Conservation (phyloP, 2,329 filamentous ascomycete species). For the Nannizzia gypsea region DNA sequence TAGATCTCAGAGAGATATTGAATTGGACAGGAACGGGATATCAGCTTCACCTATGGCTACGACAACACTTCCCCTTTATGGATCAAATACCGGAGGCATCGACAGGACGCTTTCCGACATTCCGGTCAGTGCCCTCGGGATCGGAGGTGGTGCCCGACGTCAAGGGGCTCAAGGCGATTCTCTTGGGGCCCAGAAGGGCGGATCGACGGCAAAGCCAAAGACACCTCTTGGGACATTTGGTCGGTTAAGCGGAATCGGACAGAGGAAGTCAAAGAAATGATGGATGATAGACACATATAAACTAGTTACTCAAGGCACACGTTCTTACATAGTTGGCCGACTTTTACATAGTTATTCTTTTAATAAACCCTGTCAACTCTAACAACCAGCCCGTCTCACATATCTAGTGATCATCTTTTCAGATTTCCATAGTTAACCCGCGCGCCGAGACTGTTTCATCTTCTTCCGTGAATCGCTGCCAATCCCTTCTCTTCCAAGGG, state of each 20-base stretch:
- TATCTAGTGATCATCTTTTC: neutral
- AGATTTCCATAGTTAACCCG: neutral
- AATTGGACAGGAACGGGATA: slow-evolving; percentile 38
- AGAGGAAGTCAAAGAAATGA: slow-evolving; percentile 41
- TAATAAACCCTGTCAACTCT: neutral
- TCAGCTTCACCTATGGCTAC: slow-evolving; percentile 20
- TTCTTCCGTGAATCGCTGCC: neutral
- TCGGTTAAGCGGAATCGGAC: slow-evolving; percentile 57
- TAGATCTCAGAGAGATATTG: slow-evolving; percentile 35
- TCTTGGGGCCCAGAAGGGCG: slow-evolving; percentile 34
- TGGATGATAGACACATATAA: neutral
- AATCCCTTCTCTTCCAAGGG: neutral
- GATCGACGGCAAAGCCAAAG: slow-evolving; percentile 46
- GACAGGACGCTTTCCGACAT: slow-evolving; percentile 27
- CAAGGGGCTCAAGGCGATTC: slow-evolving; percentile 18
- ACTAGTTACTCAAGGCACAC: slow-evolving; percentile 8
- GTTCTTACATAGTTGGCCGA: neutral
- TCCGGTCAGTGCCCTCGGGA: slow-evolving; percentile 20
- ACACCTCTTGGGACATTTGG: slow-evolving; percentile 58
- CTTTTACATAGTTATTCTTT: neutral
- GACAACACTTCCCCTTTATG: slow-evolving; percentile 6
- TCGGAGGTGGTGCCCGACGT: slow-evolving; percentile 12
- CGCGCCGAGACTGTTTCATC: neutral
- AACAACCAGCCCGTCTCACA: neutral
- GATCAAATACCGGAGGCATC: slow-evolving; percentile 19